Percentiles rank a stretch among this genome's conserved stretches.
Conservation (phyloP, 495 filamentous ascomycete species). For the Aspergillus bertholletiae region DNA sequence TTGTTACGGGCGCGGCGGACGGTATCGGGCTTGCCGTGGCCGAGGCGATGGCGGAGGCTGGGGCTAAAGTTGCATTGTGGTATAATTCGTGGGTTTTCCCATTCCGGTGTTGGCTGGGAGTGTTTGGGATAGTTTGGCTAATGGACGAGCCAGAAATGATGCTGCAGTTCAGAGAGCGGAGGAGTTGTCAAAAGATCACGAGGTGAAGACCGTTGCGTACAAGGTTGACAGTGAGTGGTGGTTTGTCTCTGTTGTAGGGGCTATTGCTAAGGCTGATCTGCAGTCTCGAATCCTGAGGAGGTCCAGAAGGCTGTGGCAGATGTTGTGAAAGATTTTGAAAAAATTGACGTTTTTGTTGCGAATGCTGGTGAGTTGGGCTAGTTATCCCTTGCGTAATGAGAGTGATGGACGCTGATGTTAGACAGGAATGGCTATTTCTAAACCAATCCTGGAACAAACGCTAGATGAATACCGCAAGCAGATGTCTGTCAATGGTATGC, state of each 20-base stretch:
- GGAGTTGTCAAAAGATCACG: slow-evolving; percentile 25
- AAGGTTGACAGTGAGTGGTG: slow-evolving; percentile 36
- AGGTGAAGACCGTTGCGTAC: slow-evolving; percentile 33
- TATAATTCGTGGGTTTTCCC: slow-evolving; percentile 34
- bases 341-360: slow-evolving; percentile 47
- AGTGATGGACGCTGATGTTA: background rate
- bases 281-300: slow-evolving; percentile 34
- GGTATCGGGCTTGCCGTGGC: slow-evolving; percentile 33
- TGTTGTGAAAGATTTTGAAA: slow-evolving; percentile 41
- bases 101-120: background rate
- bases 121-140: background rate
- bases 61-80: slow-evolving; percentile 31
- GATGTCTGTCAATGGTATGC: slow-evolving; percentile 39
- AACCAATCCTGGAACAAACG: slow-evolving; percentile 43
- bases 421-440: slow-evolving; percentile 49
- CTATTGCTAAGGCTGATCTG: background rate
- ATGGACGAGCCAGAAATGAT: slow-evolving; percentile 21
- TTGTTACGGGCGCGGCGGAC: slow-evolving; percentile 34
- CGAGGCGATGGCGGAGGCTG: slow-evolving; percentile 34
- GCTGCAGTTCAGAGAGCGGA: slow-evolving; percentile 30
- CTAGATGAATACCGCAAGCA: slow-evolving; percentile 45
- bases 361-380: slow-evolving; percentile 26
- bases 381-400: background rate
- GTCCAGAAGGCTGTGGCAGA: slow-evolving; percentile 29
- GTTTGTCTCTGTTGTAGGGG: background rate